Evolutionary conservation across 495 filamentous ascomycete species (phyloP), one percentile per base, ranked within the genome.

Genomic region (Penicillium flavigenum): DNA sequence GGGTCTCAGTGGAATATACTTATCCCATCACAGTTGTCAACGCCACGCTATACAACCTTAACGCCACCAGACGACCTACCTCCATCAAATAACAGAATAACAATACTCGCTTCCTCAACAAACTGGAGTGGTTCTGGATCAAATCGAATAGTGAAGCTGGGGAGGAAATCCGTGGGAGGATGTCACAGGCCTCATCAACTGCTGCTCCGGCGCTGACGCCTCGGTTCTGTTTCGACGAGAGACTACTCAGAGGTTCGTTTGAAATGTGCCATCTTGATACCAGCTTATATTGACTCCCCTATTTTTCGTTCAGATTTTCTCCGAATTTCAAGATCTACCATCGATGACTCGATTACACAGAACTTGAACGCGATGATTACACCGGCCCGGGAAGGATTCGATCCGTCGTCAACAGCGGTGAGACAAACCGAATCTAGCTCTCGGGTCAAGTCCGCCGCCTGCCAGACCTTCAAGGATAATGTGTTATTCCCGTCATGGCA

Each of bases 261-360:
- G 14, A 8, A 31, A 41, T 17, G 19, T 47, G 46, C 32, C 34
- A 16, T 26, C 47, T 9, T 34, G 26, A 11, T 39, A 14, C 31
- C 31, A 12, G 24, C 41, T 43, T 39, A 26, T 27, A 48, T 54
- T 59, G 19, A 62, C 32, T 45, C n/a, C 60, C 61, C 41, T 26
- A 19, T 41, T 16, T 62, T 32, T 5, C 59, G 4, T 12, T 27
- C 63, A 98, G 94, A 96, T 67, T 98, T 98, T 73, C 83, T 98
- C n/a, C 88, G 89, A 20, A 60, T 95, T 56, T 97, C 94, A 6
- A 84, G 94, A 54, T 80, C 83, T 54, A 83, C 89, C 24, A 89
- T 96, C 61, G 94, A 98, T 68, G 94, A 98, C 68, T 89, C 88
- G 16, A 96, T 98, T 62, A 85, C 85, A 1, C 93, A 96, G 68